Conservation (phyloP, 305 asterid species). For the Solanum hybrid region DNA sequence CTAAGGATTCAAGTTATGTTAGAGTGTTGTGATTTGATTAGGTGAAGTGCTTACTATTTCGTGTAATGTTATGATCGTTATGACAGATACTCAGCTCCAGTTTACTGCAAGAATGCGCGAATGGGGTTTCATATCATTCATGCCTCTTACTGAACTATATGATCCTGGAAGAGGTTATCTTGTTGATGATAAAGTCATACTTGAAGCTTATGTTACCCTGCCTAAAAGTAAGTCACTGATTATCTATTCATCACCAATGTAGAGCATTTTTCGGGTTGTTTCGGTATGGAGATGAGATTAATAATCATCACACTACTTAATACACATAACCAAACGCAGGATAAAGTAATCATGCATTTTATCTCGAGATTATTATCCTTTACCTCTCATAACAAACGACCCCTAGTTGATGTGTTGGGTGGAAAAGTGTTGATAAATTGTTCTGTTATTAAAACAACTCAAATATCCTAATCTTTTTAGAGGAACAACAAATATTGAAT, state of each 20-base stretch:
- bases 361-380: not conserved
- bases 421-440: not conserved
- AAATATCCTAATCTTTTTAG: not conserved
- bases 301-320: not conserved
- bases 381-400: not conserved
- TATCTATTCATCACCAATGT: not conserved
- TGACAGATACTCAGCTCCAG: conserved; percentile 38
- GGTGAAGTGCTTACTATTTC: not conserved
- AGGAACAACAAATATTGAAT: not conserved
- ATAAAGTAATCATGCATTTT: not conserved
- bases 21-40: not conserved
- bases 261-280: not conserved
- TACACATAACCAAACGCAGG: not conserved
- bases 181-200: not conserved
- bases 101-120: conserved; percentile 29
- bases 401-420: not conserved
- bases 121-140: conserved; percentile 43
- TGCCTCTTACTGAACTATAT: conserved; percentile 36
- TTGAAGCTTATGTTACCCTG: not conserved
- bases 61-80: not conserved
- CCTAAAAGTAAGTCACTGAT: conserved; percentile 3
- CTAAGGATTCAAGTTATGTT: not conserved
- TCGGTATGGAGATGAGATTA: not conserved
- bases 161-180: conserved; percentile 15
- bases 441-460: not conserved